Evolutionary conservation across 2,329 filamentous ascomycete species (phyloP).

Genomic region (Mycosphaerella arachidis): DNA sequence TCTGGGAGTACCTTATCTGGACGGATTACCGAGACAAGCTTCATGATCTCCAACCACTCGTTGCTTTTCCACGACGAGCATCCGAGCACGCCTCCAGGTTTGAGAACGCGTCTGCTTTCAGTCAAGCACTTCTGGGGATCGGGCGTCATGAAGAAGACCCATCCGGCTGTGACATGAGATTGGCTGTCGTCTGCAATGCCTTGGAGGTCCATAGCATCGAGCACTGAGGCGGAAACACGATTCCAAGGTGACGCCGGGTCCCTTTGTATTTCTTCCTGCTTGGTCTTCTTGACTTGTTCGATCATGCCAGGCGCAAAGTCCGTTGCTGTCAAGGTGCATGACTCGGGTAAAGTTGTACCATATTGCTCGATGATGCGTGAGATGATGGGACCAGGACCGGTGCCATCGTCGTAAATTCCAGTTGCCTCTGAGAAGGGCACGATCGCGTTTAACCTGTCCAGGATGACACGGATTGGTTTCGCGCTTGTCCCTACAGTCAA

Average conservation of each 20-base stretch:
- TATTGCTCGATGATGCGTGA: constrained; percentile 23
- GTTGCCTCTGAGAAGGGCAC: constrained; percentile 27
- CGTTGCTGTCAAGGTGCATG: constrained; percentile 20
- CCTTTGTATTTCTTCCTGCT: constrained; percentile 13
- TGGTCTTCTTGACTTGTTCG: constrained; percentile 16
- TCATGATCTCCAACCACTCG: constrained; percentile 29
- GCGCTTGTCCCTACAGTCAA: constrained; percentile 14
- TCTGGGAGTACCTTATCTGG: constrained; percentile 19
- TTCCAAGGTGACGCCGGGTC: constrained; percentile 21
- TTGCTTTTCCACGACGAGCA: constrained; percentile 28
- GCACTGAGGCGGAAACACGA: constrained; percentile 21
- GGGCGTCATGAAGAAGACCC: constrained; percentile 31
- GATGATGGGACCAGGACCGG: constrained; percentile 30
- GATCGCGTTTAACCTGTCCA: constrained; percentile 24
- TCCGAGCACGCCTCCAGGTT: constrained; percentile 22
- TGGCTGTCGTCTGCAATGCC: constrained; percentile 19
- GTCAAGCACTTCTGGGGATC: constrained; percentile 18
- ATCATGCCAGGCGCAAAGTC: constrained; percentile 34
- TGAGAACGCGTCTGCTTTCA: constrained; percentile 23
- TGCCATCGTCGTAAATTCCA: constrained; percentile 32
- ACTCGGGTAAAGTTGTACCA: constrained; percentile 16
- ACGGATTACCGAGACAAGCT: constrained; percentile 14
- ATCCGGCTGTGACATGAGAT: constrained; percentile 31
- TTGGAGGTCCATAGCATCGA: constrained; percentile 28
- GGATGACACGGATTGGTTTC: constrained; percentile 22